Percentiles rank a stretch among this genome's conserved stretches.
Evolutionary conservation across 768 basidiomycete species (phyloP).

Genomic region (Phaeotremella fagi): DNA sequence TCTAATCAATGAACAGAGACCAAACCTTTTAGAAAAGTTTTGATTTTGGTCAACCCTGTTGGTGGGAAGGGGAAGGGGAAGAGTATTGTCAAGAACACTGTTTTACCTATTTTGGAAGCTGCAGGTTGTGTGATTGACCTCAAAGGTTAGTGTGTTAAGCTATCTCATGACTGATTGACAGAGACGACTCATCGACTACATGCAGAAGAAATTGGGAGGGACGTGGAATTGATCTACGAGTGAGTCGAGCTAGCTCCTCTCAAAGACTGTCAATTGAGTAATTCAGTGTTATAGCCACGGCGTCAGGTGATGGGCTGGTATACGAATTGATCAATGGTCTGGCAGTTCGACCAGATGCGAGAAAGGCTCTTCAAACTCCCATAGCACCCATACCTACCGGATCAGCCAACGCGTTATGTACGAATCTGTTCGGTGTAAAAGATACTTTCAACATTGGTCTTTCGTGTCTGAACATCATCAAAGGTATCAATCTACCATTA

Average conservation of each 20-base stretch:
- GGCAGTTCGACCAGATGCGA: constrained; percentile 41
- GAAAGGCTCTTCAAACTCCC: constrained; percentile 41
- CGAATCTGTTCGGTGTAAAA: constrained; percentile 43
- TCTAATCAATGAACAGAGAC: not conserved
- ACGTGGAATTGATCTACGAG: constrained; percentile 41
- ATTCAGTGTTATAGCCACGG: constrained; percentile 41
- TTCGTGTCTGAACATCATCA: constrained; percentile 46
- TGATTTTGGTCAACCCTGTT: constrained; percentile 46
- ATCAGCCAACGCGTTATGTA: constrained; percentile 43
- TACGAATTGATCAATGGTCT: constrained; percentile 49
- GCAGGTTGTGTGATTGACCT: constrained; percentile 41
- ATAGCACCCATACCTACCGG: constrained; percentile 48
- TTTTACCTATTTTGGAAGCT: constrained; percentile 44
- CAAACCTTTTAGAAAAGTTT: constrained; percentile 29
- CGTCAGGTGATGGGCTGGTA: constrained; percentile 48
- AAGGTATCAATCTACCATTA: constrained; percentile 38
- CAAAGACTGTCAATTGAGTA: not conserved
- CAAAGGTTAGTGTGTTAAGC: constrained; percentile 27
- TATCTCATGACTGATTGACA: constrained; percentile 9
- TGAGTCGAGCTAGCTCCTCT: constrained; percentile 21
- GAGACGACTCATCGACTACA: constrained; percentile 46
- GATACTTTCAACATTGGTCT: constrained; percentile 44
- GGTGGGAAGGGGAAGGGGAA: constrained; percentile 47
- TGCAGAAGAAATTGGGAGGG: constrained; percentile 41
- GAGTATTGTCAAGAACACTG: constrained; percentile 30